Base-by-base conservation (phyloP, 2,329 filamentous ascomycete genomes). In the Fonsecaea pugnacius region DNA sequence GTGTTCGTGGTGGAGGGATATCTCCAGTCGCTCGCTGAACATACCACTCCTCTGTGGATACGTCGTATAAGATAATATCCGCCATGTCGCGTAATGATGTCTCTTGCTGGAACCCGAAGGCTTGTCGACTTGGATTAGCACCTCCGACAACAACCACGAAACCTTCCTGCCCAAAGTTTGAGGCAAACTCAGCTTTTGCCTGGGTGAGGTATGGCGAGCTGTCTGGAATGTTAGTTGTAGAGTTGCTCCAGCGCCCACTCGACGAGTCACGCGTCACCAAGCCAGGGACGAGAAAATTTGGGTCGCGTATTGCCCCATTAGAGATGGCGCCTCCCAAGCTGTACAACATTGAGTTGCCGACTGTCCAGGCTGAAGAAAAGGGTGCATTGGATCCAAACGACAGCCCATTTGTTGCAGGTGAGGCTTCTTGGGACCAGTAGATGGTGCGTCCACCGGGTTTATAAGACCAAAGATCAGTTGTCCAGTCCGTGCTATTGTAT, bases 401-500 rank as follows among this genome's bases (percentile, higher is more conserved):
- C 21, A 27, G 21, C 21, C 18, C 21, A 48, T 48, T 5, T 48
- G 43, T 24, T 24, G 18, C 18, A 48, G 43, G 43, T 21, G 43
- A 3, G 7, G 14, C 21, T 27, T 48, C 43, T 48, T 24, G 9
- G 16, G 43, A 27, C 43, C 43, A 48, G 9, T 48, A 48, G 43
- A 48, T 27, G 8, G 43, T 48, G 21, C 21, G 43, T 24, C 43
- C 43, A 4, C 43, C 43, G 21, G 43, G 43, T 48, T 48, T 10
- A 24, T 27, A 48, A 16, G 43, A 48, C 43, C 43, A 48, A 24
- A 48, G 43, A 14, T 48, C 43, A 18, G 43, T 21, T 24, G 43
- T 48, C 43, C 43, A 48, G 43, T 48, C 43, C 43, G 43, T 24
- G 18, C 43, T 48, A 48, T 48, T 48, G 43, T 48, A 48, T 48